Percentiles rank a stretch among this genome's conserved stretches.
These are phyloP conservation scores for Pilaira anomala DNA, from an alignment of 192 early-diverging fungal genomes.

Conservation along the genomic window DNA sequence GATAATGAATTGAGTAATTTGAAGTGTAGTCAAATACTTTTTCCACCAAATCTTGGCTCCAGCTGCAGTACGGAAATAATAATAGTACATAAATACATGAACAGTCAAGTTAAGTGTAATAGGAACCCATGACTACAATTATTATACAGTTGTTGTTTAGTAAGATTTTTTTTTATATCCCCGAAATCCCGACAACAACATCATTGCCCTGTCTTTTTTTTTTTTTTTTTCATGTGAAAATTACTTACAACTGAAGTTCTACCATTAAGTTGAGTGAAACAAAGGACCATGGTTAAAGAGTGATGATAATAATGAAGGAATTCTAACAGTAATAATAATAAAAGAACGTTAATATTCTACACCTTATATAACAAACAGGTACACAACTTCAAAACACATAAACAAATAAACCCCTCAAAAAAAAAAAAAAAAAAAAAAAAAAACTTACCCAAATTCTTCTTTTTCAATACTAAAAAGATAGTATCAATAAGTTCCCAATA, in stretches of 20 bases:
- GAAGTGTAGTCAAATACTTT: conserved; percentile 85
- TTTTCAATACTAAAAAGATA: conserved; percentile 79
- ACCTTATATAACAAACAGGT: background rate
- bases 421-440: background rate
- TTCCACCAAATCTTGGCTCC: conserved; percentile 89
- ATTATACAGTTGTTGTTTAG: background rate
- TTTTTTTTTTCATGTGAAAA: background rate
- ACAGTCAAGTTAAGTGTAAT: conserved; percentile 83
- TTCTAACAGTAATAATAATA: conserved; percentile 42
- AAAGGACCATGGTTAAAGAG: conserved; percentile 83
- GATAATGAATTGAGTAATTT: conserved; percentile 89
- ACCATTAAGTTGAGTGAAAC: conserved; percentile 77
- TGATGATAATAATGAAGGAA: conserved; percentile 95
- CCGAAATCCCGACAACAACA: background rate
- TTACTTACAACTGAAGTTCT: conserved; percentile 69
- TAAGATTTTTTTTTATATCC: conserved; percentile 2
- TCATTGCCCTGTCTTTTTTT: background rate
- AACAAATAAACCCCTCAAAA: background rate
- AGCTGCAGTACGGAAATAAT: conserved; percentile 78
- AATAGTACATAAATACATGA: conserved; percentile 92
- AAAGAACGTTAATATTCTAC: background rate
- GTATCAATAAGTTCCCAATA: conserved; percentile 89
- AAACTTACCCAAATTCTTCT: conserved; percentile 72
- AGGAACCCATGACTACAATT: conserved; percentile 63
- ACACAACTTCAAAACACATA: no score